Evolutionary conservation across 2,329 filamentous ascomycete species (phyloP), one percentile per base, ranked within the genome.

Genomic region (Fusarium nodosum): DNA sequence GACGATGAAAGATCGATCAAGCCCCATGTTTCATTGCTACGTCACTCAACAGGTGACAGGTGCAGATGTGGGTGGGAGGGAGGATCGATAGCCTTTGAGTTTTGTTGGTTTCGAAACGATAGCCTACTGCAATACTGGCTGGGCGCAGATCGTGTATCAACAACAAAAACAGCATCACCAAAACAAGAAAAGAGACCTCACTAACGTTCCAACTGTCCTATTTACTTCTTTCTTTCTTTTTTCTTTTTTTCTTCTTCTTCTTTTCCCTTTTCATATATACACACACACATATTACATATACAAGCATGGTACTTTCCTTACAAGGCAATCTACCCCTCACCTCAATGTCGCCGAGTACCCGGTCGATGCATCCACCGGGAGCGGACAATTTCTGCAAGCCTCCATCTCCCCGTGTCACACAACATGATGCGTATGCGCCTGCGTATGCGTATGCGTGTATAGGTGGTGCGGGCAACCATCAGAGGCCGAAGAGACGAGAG

Each of bases 331-430:
- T 24, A 44, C 31, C 51, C 61, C 52, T 31, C 65, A 52, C 66
- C 52, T 66, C 60, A 60, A 69, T 62, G 54, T 65, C 60, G 33
- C 62, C 62, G 46, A 48, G 39, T 69, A 69, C 66, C 66, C 52
- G 48, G 66, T 69, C 56, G 44, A 39, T 24, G 26, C 42, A 26
- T 53, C 33, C 41, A 69, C 66, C 61, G 52, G 69, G 56, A 51
- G 61, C 56, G 61, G 61, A 58, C 54, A 68, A 48, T 57, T 41
- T 38, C 61, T 66, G 61, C 52, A 69, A 56, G 66, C 66, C 61
- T 66, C 61, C 65, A 61, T 61, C 65, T 66, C 60, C 45, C 65
- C 60, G 56, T 44, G 60, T 69, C 48, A 44, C 56, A 56, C 66
- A 42, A 30, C 36, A 57, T 57, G 38, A 36, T 41, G 24, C 38